Conservation (phyloP, 768 basidiomycete species). For the Candolleomyces efflorescens region DNA sequence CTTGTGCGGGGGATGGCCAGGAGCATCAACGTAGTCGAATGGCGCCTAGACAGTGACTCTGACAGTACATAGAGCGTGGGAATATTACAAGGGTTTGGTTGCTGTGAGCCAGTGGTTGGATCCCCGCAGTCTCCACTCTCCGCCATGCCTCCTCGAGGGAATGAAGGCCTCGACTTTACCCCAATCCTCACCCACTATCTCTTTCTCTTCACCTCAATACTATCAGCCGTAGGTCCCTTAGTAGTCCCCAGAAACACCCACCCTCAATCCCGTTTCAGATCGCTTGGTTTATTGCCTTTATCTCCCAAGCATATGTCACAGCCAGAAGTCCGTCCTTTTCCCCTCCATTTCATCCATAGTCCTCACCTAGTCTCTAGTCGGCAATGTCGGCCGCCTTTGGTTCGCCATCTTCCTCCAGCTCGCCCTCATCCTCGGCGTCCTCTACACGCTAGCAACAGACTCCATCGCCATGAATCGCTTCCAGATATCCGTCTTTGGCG, state of each 20-base stretch:
- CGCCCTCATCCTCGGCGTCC: conserved; percentile 65
- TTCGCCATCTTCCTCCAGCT: conserved; percentile 81
- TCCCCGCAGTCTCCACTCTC: conserved; percentile 10
- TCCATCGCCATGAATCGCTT: conserved; percentile 89
- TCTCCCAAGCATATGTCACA: conserved; percentile 65
- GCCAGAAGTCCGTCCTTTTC: conserved; percentile 38
- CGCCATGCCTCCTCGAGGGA: conserved; percentile 52
- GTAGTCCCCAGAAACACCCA: conserved; percentile 7
- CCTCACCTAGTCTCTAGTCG: conserved; percentile 23
- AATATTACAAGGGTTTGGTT: conserved; percentile 20
- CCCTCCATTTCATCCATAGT: background rate
- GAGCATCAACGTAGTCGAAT: conserved; percentile 24
- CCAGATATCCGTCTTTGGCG: conserved; percentile 86
- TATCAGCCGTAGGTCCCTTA: conserved; percentile 60
- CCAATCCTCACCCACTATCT: conserved; percentile 90
- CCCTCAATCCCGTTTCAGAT: conserved; percentile 33
- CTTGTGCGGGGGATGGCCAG: conserved; percentile 18
- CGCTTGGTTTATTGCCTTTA: conserved; percentile 76
- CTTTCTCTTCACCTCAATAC: conserved; percentile 82
- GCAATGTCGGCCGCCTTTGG: conserved; percentile 66
- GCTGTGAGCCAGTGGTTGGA: conserved; percentile 6
- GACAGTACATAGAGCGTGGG: conserved; percentile 15
- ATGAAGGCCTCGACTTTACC: conserved; percentile 76
- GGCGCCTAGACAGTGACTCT: conserved; percentile 15
- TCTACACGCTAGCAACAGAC: conserved; percentile 81